phyloP scores from a whole-genome alignment of 2,329 filamentous ascomycete species.

The Falciphora oryzae region DNA sequence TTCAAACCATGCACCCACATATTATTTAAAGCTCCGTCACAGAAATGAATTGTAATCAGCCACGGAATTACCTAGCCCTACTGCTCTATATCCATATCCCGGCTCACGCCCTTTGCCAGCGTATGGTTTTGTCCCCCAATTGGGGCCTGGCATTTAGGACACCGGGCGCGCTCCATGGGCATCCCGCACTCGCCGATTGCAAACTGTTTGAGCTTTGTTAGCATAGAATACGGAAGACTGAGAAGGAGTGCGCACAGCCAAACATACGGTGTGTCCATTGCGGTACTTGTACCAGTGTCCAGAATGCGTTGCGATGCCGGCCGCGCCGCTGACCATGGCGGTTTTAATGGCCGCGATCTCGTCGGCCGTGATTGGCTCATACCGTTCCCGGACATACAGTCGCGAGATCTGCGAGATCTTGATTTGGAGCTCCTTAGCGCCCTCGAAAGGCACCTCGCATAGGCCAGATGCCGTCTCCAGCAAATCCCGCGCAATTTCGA shows the following conservation, averaged over 20 bases:
- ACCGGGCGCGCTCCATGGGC: conserved; percentile 55
- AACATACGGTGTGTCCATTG: conserved; percentile 42
- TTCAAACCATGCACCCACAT: no score
- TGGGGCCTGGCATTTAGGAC: conserved; percentile 54
- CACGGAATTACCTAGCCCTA: no score
- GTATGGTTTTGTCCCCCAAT: conserved; percentile 51
- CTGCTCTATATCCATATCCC: no score
- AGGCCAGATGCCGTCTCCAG: conserved; percentile 9
- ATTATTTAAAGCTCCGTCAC: no score
- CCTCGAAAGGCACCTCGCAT: background rate
- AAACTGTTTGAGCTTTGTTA: conserved; percentile 30
- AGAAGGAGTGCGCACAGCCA: no score
- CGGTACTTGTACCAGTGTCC: conserved; percentile 58
- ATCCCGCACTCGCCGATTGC: conserved; percentile 62
- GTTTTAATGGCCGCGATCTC: conserved; percentile 45
- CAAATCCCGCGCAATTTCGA: conserved; percentile 17
- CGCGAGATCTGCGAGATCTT: conserved; percentile 18
- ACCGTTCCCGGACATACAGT: conserved; percentile 28
- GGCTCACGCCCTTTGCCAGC: no score
- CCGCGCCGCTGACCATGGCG: conserved; percentile 46
- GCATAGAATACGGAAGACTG: background rate
- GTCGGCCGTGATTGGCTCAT: conserved; percentile 39
- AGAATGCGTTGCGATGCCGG: conserved; percentile 28
- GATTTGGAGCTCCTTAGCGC: conserved; percentile 10
- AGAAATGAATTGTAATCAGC: no score